A percentile compares a stretch with the other conserved stretches of the same genome.
These are phyloP conservation scores for Boletus tomentosulus DNA, from an alignment of 768 basidiomycete genomes.

Conservation along the genomic window DNA sequence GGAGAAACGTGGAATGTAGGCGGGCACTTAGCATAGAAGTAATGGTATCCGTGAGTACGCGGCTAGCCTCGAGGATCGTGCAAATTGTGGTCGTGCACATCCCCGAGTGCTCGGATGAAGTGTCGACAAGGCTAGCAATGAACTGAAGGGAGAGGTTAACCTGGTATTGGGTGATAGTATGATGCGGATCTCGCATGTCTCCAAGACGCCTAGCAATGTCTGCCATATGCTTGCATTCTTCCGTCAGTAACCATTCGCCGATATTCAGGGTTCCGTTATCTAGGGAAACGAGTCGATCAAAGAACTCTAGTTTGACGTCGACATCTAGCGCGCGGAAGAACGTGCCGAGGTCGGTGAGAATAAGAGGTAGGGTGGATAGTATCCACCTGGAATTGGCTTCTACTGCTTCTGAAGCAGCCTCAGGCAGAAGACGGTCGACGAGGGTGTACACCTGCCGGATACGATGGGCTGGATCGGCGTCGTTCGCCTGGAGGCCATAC, in stretches of 20 bases:
- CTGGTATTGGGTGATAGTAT: constrained; percentile 43
- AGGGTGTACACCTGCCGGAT: constrained; percentile 53
- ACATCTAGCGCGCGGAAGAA: constrained; percentile 59
- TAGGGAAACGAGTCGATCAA: constrained; percentile 51
- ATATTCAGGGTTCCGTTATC: constrained; percentile 37
- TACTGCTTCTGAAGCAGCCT: constrained; percentile 12
- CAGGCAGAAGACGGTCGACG: constrained; percentile 54
- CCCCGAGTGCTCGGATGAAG: constrained; percentile 34
- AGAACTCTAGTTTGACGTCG: constrained; percentile 48
- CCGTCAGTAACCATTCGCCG: constrained; percentile 61
- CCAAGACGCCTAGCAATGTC: constrained; percentile 37
- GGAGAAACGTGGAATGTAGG: constrained; percentile 42
- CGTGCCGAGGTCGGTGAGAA: constrained; percentile 48
- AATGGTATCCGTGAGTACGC: constrained; percentile 40
- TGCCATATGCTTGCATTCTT: constrained; percentile 55
- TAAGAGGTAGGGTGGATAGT: constrained; percentile 49
- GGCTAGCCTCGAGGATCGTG: constrained; percentile 41
- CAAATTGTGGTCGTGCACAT: constrained; percentile 45
- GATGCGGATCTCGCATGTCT: constrained; percentile 31
- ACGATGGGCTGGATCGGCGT: constrained; percentile 55
- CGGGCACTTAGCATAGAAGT: constrained; percentile 45
- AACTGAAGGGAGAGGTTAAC: constrained; percentile 48
- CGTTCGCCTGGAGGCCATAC: constrained; percentile 35
- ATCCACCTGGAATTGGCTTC: constrained; percentile 46
- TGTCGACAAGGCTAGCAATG: constrained; percentile 40